A percentile compares a stretch with the other conserved stretches of the same genome.
phyloP scores from a whole-genome alignment of 1,284 basidiomycete species.

The Exobasidium rhododendri region DNA sequence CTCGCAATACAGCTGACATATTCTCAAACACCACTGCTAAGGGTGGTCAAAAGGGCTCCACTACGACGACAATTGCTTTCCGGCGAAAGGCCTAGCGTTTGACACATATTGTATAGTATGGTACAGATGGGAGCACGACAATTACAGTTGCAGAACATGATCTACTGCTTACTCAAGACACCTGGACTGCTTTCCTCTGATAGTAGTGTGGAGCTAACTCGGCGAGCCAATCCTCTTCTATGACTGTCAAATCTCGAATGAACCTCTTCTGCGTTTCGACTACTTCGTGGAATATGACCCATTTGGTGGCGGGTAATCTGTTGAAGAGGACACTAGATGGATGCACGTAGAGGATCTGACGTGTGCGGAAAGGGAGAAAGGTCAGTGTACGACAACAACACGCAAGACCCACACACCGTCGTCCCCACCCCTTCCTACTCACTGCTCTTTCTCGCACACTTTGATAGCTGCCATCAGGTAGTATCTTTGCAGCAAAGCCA shows the following conservation, averaged over 20 bases:
- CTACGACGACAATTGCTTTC: conserved; percentile 15
- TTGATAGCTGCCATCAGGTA: conserved; percentile 81
- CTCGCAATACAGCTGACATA: neutral
- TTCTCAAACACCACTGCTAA: neutral
- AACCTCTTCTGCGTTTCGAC: conserved; percentile 85
- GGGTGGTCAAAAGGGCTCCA: conserved; percentile 17
- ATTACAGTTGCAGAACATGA: no score
- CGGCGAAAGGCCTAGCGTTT: neutral
- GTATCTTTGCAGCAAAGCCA: conserved; percentile 84
- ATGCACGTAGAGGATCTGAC: conserved; percentile 85
- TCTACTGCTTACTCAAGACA: no score
- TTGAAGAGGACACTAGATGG: conserved; percentile 93
- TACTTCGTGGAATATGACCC: conserved; percentile 93
- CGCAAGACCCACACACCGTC: no score
- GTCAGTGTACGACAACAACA: no score
- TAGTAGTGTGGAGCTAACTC: conserved; percentile 15
- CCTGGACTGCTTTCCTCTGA: neutral
- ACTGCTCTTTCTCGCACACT: conserved; percentile 78
- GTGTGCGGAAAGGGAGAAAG: no score
- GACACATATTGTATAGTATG: neutral
- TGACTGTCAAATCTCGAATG: conserved; percentile 61
- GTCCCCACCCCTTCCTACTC: no score
- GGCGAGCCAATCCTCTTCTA: conserved; percentile 13
- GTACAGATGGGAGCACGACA: no score
- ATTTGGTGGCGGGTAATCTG: conserved; percentile 78